Conservation (phyloP, 2,329 filamentous ascomycete genomes). For the Pseudogymnoascus sp. region DNA sequence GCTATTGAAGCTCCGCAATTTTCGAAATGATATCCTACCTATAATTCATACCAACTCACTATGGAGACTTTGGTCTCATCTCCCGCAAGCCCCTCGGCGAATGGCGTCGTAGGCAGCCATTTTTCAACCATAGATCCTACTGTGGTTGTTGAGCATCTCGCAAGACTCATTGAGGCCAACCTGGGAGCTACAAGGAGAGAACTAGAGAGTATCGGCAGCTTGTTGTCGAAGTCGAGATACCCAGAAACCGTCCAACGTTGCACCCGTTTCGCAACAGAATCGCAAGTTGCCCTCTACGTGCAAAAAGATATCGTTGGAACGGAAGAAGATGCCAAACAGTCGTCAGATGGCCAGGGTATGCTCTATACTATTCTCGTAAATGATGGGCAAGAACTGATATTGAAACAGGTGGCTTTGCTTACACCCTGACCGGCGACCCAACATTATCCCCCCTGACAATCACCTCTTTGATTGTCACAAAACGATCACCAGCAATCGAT, state of each 20-base stretch:
- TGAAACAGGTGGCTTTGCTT: slow-evolving; percentile 38
- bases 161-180: slow-evolving; percentile 62
- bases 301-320: slow-evolving; percentile 63
- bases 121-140: slow-evolving; percentile 59
- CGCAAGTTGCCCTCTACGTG: slow-evolving; percentile 82
- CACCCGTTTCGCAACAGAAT: slow-evolving; percentile 80
- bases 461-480: slow-evolving; percentile 81
- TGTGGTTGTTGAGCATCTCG: slow-evolving; percentile 64
- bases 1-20: not conserved
- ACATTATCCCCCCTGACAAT: slow-evolving; percentile 72
- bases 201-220: slow-evolving; percentile 71
- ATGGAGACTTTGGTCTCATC: slow-evolving; percentile 29
- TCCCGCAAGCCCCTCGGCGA: slow-evolving; percentile 23
- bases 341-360: slow-evolving; percentile 33
- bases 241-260: slow-evolving; percentile 81
- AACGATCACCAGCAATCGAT: slow-evolving; percentile 83
- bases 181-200: slow-evolving; percentile 71
- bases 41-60: slow-evolving; percentile 15
- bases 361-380: not conserved
- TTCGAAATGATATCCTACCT: not conserved
- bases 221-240: slow-evolving; percentile 67
- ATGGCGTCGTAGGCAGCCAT: slow-evolving; percentile 27
- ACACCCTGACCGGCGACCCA: slow-evolving; percentile 75
- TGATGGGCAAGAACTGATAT: slow-evolving; percentile 22
- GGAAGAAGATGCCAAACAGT: slow-evolving; percentile 25